Evolutionary conservation across 495 filamentous ascomycete species (phyloP).

Genomic region (Podospora pseudoanserina): DNA sequence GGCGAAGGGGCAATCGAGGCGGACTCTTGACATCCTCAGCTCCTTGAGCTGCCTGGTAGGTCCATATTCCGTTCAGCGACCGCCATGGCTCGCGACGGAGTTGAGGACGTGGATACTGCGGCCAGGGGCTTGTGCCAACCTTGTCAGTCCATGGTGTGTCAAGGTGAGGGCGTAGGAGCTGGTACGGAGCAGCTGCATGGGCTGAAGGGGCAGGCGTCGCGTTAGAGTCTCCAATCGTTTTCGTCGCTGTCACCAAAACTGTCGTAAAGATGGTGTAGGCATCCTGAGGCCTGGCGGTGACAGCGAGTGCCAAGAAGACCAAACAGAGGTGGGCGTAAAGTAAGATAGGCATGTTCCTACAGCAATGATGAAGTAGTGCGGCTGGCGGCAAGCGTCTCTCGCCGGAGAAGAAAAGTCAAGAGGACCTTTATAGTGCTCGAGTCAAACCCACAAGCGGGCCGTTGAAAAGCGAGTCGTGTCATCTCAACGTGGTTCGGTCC

Average conservation of each 20-base stretch:
- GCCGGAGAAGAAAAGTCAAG: not conserved
- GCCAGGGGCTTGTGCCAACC: constrained; percentile 62
- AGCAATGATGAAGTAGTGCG: not conserved
- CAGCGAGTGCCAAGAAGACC: not conserved
- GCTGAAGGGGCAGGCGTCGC: not conserved
- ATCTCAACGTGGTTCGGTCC: not conserved
- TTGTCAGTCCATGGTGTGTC: constrained; percentile 61
- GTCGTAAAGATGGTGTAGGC: not conserved
- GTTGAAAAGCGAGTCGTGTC: not conserved
- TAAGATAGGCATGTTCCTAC: not conserved
- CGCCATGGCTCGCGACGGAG: constrained; percentile 57
- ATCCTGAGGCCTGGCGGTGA: not conserved
- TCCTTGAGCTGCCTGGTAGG: constrained; percentile 49
- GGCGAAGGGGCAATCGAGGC: constrained; percentile 39
- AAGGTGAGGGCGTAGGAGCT: constrained; percentile 42
- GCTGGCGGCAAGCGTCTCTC: not conserved
- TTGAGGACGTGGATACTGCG: constrained; percentile 63
- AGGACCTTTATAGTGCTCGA: not conserved
- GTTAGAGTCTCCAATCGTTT: not conserved
- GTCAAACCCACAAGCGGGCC: not conserved
- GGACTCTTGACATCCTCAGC: constrained; percentile 41
- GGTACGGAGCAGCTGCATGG: constrained; percentile 20
- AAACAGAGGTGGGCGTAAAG: not conserved
- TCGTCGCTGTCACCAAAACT: not conserved
- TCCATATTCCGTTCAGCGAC: constrained; percentile 65